Percentiles rank a stretch among this genome's conserved stretches.
These are phyloP conservation scores for Vaccinium macrocarpon DNA, from an alignment of 148 eudicot species.

Conservation along the genomic window DNA sequence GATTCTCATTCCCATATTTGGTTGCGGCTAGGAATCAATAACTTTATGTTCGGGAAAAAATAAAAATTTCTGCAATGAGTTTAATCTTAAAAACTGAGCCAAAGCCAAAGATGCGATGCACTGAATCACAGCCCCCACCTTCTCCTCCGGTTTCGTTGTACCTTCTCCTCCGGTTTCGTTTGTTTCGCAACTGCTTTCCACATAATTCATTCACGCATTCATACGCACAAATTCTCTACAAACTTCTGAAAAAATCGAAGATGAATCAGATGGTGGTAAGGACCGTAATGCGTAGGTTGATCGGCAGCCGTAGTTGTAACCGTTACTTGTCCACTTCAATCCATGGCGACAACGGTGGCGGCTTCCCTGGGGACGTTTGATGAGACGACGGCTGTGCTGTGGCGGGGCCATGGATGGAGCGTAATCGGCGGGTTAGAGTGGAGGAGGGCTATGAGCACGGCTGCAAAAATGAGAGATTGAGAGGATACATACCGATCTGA, in stretches of 20 bases:
- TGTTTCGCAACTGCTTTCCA: background rate
- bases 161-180: background rate
- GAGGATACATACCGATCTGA: too few species aligned
- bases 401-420: constrained; percentile 17
- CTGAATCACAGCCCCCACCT: background rate
- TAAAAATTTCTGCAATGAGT: too few species aligned
- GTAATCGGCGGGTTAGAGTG: constrained; percentile 12
- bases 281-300: constrained; percentile 24
- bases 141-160: too few species aligned
- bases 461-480: constrained; percentile 7
- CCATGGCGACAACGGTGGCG: background rate
- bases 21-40: too few species aligned
- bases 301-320: constrained; percentile 22
- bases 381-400: constrained; percentile 6
- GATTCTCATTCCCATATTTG: too few species aligned
- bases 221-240: background rate
- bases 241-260: background rate
- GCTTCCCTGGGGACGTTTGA: constrained; percentile 19
- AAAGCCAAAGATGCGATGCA: too few species aligned
- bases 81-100: too few species aligned
- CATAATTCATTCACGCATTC: background rate
- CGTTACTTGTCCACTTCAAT: constrained; percentile 9
- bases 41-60: too few species aligned
- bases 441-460: constrained; percentile 33
- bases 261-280: constrained; percentile 40